Evolutionary conservation across 208 protist genomes (phyloP).

Genomic region (Endotrypanum monterogeii): DNA sequence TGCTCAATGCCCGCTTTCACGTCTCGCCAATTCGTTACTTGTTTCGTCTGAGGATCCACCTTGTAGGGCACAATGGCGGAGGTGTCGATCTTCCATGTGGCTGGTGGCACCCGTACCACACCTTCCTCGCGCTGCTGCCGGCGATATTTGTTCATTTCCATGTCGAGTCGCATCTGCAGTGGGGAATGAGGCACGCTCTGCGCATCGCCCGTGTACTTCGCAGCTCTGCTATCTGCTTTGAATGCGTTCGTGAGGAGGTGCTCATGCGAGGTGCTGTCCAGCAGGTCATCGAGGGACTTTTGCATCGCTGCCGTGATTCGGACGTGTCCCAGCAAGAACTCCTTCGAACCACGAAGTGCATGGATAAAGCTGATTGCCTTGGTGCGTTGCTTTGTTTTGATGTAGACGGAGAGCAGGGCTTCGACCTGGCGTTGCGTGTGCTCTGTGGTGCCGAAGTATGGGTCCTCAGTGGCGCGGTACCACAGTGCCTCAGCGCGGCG

Average conservation of each 20-base stretch:
- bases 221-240: conserved; percentile 47
- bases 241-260: conserved; percentile 89
- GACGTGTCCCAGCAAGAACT: conserved; percentile 68
- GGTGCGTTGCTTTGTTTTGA: conserved; percentile 72
- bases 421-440: conserved; percentile 89
- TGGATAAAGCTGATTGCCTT: conserved; percentile 87
- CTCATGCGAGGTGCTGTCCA: conserved; percentile 81
- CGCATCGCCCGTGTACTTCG: conserved; percentile 68
- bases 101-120: conserved; percentile 85
- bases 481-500: conserved; percentile 89
- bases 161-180: conserved; percentile 85
- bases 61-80: conserved; percentile 83
- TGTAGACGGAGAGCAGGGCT: conserved; percentile 75
- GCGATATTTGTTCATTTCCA: conserved; percentile 81
- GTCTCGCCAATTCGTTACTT: conserved; percentile 85
- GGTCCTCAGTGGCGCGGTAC: conserved; percentile 87
- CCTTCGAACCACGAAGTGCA: conserved; percentile 68
- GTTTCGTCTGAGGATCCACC: conserved; percentile 62
- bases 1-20: conserved; percentile 88
- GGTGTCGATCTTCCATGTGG: conserved; percentile 71
- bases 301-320: conserved; percentile 70
- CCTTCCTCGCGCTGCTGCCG: conserved; percentile 87
- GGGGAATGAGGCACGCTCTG: conserved; percentile 78
- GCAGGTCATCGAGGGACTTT: conserved; percentile 52
- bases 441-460: conserved; percentile 70